Percentiles rank a stretch among this genome's conserved stretches.
Evolutionary conservation across 2,329 filamentous ascomycete species (phyloP).

Genomic region (Zymoseptoria crescenta): DNA sequence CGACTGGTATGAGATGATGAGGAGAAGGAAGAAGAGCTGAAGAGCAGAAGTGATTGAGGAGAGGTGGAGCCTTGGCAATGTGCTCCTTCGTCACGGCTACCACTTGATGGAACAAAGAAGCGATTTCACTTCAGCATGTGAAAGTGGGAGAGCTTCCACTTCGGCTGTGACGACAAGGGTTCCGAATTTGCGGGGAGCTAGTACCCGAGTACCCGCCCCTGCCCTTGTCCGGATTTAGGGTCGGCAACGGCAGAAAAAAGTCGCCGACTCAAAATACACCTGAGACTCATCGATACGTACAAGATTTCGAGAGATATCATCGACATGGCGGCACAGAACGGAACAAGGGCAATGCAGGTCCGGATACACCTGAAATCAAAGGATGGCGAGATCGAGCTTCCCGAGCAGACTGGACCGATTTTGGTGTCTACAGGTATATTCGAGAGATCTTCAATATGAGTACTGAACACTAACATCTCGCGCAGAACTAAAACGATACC

Average conservation of each 20-base stretch:
- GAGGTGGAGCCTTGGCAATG: not conserved
- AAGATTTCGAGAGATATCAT: not conserved
- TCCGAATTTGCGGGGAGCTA: not conserved
- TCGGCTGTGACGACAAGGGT: not conserved
- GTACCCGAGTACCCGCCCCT: not conserved
- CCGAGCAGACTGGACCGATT: slow-evolving; percentile 48
- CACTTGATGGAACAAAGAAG: not conserved
- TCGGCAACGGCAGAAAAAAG: slow-evolving; percentile 1
- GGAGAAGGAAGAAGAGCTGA: slow-evolving; percentile 1
- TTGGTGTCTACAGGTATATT: slow-evolving; percentile 49
- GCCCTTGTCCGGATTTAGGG: not conserved
- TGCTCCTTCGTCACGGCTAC: not conserved
- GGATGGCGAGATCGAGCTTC: slow-evolving; percentile 46
- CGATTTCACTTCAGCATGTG: slow-evolving; percentile 7
- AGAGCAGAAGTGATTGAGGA: slow-evolving; percentile 2
- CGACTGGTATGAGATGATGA: not conserved
- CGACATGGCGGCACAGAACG: slow-evolving; percentile 9
- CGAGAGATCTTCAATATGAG: not conserved
- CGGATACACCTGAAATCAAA: slow-evolving; percentile 48
- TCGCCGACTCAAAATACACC: slow-evolving; percentile 2
- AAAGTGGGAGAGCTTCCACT: slow-evolving; percentile 7
- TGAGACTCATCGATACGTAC: not conserved
- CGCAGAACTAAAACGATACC: slow-evolving; percentile 48
- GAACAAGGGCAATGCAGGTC: slow-evolving; percentile 36
- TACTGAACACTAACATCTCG: not conserved